Evolutionary conservation across 1,139 yeast genomes (phyloP).

Genomic region (Pichia terricola): DNA sequence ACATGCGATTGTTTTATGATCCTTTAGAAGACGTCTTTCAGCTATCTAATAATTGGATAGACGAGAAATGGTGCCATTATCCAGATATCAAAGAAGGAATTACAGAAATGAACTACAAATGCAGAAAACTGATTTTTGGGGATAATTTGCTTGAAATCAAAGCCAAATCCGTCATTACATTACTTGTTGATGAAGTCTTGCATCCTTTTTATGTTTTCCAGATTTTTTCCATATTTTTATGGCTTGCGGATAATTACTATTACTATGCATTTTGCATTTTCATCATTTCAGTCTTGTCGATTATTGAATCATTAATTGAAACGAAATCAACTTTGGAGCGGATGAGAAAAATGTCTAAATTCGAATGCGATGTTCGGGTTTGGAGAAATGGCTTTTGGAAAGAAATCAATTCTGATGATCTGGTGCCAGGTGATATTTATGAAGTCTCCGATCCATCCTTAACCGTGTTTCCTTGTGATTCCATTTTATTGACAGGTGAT

Average conservation of each 20-base stretch:
- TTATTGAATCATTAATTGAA: slow-evolving; percentile 71
- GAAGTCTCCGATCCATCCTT: slow-evolving; percentile 86
- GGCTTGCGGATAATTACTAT: slow-evolving; percentile 88
- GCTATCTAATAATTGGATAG: slow-evolving; percentile 83
- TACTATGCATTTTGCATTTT: slow-evolving; percentile 92
- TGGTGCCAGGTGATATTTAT: slow-evolving; percentile 83
- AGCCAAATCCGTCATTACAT: slow-evolving; percentile 55
- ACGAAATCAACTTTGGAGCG: slow-evolving; percentile 69
- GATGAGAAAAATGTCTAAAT: slow-evolving; percentile 63
- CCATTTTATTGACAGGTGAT: slow-evolving; percentile 78
- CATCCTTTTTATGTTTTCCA: slow-evolving; percentile 96
- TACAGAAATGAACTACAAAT: slow-evolving; percentile 57
- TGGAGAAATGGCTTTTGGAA: slow-evolving; percentile 94
- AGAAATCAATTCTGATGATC: slow-evolving; percentile 64
- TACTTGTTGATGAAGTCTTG: slow-evolving; percentile 76
- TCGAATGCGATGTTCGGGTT: slow-evolving; percentile 75
- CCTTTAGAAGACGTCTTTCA: slow-evolving; percentile 82
- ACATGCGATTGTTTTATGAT: slow-evolving; percentile 70
- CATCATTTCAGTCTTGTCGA: slow-evolving; percentile 71
- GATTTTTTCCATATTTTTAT: slow-evolving; percentile 77
- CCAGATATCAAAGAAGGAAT: slow-evolving; percentile 60
- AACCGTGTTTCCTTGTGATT: slow-evolving; percentile 74
- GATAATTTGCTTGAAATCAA: slow-evolving; percentile 64
- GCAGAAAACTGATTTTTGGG: slow-evolving; percentile 68
- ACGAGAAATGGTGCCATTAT: slow-evolving; percentile 59